phyloP scores from a whole-genome alignment of 1,139 yeast species.

The Suhomyces wounanorum region DNA sequence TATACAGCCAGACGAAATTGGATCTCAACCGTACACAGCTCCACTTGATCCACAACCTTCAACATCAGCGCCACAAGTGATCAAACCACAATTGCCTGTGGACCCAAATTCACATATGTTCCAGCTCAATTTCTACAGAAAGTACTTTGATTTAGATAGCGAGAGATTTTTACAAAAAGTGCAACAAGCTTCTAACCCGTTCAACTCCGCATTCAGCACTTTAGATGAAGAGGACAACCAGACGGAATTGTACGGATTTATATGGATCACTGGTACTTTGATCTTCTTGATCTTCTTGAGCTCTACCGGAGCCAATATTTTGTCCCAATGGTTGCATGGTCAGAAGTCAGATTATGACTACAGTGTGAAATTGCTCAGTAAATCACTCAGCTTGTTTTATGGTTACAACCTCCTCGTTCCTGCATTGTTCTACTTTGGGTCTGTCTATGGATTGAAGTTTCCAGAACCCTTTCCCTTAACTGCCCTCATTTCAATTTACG shows the following conservation, averaged over 20 bases:
- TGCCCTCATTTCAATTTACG: conserved; percentile 61
- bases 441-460: conserved; percentile 48
- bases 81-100: conserved; percentile 24
- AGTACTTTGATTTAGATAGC: conserved; percentile 66
- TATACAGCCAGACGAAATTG: conserved; percentile 23
- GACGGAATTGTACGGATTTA: conserved; percentile 76
- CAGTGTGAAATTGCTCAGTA: conserved; percentile 61
- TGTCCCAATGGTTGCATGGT: conserved; percentile 49
- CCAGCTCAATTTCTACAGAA: conserved; percentile 56
- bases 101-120: conserved; percentile 45
- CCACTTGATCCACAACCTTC: conserved; percentile 4
- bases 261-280: conserved; percentile 83
- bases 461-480: conserved; percentile 43
- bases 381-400: conserved; percentile 66
- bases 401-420: conserved; percentile 75
- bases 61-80: conserved; percentile 19
- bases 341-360: conserved; percentile 52
- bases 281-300: conserved; percentile 73
- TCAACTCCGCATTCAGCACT: conserved; percentile 27
- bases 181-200: conserved; percentile 47
- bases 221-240: conserved; percentile 36
- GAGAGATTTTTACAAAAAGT: conserved; percentile 54
- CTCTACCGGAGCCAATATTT: conserved; percentile 54
- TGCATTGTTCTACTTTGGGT: conserved; percentile 46
- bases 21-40: conserved; percentile 7